Conservation (phyloP, 2,329 filamentous ascomycete genomes). For the Calonectria ilicicola region DNA sequence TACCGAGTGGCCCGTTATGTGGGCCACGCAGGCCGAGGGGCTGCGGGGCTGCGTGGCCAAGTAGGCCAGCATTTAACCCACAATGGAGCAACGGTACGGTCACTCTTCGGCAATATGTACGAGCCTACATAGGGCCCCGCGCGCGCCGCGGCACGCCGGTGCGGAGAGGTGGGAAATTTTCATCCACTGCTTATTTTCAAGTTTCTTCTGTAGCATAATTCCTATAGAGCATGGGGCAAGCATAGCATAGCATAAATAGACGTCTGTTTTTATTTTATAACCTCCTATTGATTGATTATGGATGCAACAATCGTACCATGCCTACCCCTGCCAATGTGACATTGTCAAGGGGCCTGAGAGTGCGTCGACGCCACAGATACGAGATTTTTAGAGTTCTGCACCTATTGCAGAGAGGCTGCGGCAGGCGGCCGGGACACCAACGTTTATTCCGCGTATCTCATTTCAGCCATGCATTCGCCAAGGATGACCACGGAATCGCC, state of each 20-base stretch:
- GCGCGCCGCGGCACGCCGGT: neutral
- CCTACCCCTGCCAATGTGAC: neutral
- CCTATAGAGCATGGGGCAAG: neutral
- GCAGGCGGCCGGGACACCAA: neutral
- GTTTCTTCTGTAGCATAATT: conserved; percentile 4
- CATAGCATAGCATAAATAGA: neutral
- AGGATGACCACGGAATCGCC: neutral
- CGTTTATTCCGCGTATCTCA: conserved; percentile 7
- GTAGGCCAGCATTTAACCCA: neutral
- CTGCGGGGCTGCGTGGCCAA: neutral
- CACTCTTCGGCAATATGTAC: neutral
- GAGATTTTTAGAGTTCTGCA: neutral
- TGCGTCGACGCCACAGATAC: conserved; percentile 5
- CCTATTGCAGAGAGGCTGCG: neutral
- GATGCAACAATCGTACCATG: neutral
- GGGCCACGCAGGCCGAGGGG: conserved; percentile 8
- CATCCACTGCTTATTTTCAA: neutral
- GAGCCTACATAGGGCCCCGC: neutral
- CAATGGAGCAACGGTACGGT: neutral
- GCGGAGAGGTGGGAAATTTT: neutral
- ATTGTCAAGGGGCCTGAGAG: neutral
- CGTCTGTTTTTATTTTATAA: neutral
- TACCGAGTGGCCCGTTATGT: conserved; percentile 27
- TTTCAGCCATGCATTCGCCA: neutral
- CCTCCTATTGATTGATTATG: neutral